Base-by-base conservation (phyloP, 2,329 filamentous ascomycete genomes). In the Pseudocercospora crystallina region DNA sequence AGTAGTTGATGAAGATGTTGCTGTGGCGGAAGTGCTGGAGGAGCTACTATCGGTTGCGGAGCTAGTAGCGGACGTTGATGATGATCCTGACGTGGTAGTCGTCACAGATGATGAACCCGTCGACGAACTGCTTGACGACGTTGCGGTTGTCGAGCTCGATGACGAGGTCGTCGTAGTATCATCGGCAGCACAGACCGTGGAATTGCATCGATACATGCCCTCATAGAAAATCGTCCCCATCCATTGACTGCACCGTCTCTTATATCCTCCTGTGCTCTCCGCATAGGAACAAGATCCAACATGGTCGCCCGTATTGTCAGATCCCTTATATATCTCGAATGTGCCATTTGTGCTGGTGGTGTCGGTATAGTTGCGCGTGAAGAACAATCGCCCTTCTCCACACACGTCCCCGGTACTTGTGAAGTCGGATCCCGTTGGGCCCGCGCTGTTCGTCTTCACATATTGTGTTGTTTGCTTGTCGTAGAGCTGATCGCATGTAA, bases 141-240 rank as follows among this genome's bases (percentile, higher is more conserved):
- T 26, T 26, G 20, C 20, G 7, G 20, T 26, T 26, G 20, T 26
- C 20, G 7, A 26, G 20, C 20, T 26, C 7, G 47, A 47, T 8
- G 42, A 38, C 15, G 42, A 42, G 12, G 43, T 30, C 2, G 34
- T 49, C 10, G 26, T 39, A 12, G 36, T 37, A 15, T 37, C 30
- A 3, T 42, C 39, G 12, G 29, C 37, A 10, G 44, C 49, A 41
- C 49, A 56, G 10, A 51, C 37, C 8, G 53, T 52, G 1, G 53
- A 49, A 31, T 56, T 56, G 46, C 49, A 52, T 14, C 44, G 32
- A 30, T 56, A 56, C 17, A 29, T 29, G 4, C 35, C 46, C 12
- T 38, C 34, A 30, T 43, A 56, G 26, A 56, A 56, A 12, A 56
- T 47, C 8, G 49, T 52, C 2, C 45, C 45, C n/a, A 56, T 33